A percentile compares a stretch with the other conserved stretches of the same genome.
phyloP scores from a whole-genome alignment of 108 stramenopile species.

The Mediolabrus comicus region DNA sequence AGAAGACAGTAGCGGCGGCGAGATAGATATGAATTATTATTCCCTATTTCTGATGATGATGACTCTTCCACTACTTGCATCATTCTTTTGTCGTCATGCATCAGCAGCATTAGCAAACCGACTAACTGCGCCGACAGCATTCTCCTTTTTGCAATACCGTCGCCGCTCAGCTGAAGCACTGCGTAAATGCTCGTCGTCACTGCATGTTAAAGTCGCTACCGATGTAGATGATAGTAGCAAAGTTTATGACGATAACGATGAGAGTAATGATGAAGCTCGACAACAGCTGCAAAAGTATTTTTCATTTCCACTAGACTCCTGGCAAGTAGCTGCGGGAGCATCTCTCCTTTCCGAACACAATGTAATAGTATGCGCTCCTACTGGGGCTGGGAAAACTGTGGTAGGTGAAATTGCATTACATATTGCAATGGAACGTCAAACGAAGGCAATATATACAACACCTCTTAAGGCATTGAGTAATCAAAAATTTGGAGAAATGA shows the following conservation, averaged over 20 bases:
- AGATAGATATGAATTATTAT: too few species aligned
- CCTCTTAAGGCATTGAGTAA: slow-evolving; percentile 94
- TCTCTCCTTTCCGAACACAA: slow-evolving; percentile 58
- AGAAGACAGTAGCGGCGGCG: too few species aligned
- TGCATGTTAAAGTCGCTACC: background rate
- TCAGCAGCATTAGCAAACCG: slow-evolving; percentile 1
- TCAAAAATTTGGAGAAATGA: slow-evolving; percentile 91
- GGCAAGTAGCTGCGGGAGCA: slow-evolving; percentile 26
- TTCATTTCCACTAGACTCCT: slow-evolving; percentile 31
- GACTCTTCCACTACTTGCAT: background rate
- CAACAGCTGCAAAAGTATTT: slow-evolving; percentile 16
- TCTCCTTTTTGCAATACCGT: background rate
- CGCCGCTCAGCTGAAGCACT: background rate
- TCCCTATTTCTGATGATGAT: too few species aligned
- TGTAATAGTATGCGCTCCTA: slow-evolving; percentile 93
- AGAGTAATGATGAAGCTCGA: background rate
- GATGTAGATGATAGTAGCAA: background rate
- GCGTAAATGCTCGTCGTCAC: background rate
- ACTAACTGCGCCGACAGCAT: background rate
- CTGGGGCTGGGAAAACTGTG: slow-evolving; percentile 86
- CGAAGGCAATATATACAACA: slow-evolving; percentile 87
- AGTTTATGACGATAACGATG: background rate
- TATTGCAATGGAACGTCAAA: slow-evolving; percentile 55
- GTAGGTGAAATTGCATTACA: slow-evolving; percentile 89
- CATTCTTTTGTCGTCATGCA: background rate